phyloP scores from a whole-genome alignment of 2,329 filamentous ascomycete genomes.

The Aspergillus jensenii region DNA sequence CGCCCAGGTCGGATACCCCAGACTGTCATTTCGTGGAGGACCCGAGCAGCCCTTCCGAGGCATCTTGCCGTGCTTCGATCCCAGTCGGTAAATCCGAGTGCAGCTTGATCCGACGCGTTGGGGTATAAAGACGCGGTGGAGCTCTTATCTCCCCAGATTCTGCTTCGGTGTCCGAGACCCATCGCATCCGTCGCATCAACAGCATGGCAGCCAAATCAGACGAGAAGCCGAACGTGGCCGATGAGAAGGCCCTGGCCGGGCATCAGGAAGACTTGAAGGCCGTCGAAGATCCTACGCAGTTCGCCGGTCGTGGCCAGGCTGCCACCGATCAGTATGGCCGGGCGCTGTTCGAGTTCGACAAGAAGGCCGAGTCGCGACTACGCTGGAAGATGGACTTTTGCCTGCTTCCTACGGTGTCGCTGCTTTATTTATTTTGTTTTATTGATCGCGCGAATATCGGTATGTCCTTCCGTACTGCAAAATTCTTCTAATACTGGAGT shows the following conservation, averaged over 20 bases:
- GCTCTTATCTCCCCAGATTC: not conserved
- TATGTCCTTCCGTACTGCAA: slow-evolving; percentile 24
- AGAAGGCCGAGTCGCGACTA: slow-evolving; percentile 57
- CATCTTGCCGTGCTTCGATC: not conserved
- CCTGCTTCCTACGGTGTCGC: slow-evolving; percentile 64
- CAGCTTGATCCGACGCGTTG: slow-evolving; percentile 5
- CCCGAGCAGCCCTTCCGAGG: too few species aligned
- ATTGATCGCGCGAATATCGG: slow-evolving; percentile 74
- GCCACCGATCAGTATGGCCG: slow-evolving; percentile 55
- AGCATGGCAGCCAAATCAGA: slow-evolving; percentile 6
- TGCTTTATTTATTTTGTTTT: slow-evolving; percentile 72
- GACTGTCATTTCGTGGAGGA: not conserved
- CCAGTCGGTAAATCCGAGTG: slow-evolving; percentile 12
- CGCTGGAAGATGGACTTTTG: slow-evolving; percentile 65
- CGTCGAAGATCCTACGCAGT: slow-evolving; percentile 28
- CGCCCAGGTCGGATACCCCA: not conserved
- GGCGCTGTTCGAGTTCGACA: slow-evolving; percentile 56
- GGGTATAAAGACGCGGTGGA: slow-evolving; percentile 7
- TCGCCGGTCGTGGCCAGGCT: slow-evolving; percentile 46
- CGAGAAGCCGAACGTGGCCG: slow-evolving; percentile 4
- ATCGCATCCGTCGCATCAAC: not conserved
- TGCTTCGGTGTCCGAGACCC: not conserved
- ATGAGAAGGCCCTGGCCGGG: slow-evolving; percentile 20
- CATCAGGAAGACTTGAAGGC: slow-evolving; percentile 18
- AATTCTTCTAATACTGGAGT: not conserved